Evolutionary conservation across 495 filamentous ascomycete species (phyloP), one percentile per base, ranked within the genome.

Genomic region (Aspergillus egyptiacus): DNA sequence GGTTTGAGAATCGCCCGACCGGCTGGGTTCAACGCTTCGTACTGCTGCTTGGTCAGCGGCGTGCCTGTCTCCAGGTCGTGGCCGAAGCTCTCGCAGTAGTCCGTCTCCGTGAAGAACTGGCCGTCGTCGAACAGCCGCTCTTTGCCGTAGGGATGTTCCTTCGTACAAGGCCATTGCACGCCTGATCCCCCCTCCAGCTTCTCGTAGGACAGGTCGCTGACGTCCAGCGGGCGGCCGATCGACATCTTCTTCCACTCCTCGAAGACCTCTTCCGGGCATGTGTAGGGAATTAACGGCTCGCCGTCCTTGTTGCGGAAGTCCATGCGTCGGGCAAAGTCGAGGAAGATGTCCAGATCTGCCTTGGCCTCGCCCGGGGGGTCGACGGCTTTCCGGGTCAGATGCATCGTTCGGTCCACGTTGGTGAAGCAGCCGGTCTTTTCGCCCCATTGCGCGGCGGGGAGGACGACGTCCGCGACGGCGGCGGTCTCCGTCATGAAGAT

Each of bases 361-460:
- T 38, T 39, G 13, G 51, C 35, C 27, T 54, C 51, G 11, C 45
- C 45, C 0, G 57, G 57, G 1, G 57, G 55, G 4, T 60, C 55
- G 34, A 60, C 47, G 23, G 57, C 57, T 22, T 58, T 54, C 20
- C 41, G 39, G 31, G 50, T 45, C 6, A 60, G 42, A 28, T 60
- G 57, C 39, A 60, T 55, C 2, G 57, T 60, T 9, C 57, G 57
- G 20, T 60, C 57, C 3, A 43, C 55, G 36, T 60, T 60, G 11
- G 57, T 60, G 38, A 54, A 60, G 38, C 55, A 58, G 5, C 57
- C 57, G 2, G 57, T 60, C 20, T 60, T 60, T 23, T 60, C 57
- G 0, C 41, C 44, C 57, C 57, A 60, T 40, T 57, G 55, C 1
- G 57, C 55, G 8, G 45, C 45, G 1, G 57, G 57, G 2, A 60